These are phyloP conservation scores for Camellia granthamiana DNA, from an alignment of 148 eudicot species.

Conservation along the genomic window DNA sequence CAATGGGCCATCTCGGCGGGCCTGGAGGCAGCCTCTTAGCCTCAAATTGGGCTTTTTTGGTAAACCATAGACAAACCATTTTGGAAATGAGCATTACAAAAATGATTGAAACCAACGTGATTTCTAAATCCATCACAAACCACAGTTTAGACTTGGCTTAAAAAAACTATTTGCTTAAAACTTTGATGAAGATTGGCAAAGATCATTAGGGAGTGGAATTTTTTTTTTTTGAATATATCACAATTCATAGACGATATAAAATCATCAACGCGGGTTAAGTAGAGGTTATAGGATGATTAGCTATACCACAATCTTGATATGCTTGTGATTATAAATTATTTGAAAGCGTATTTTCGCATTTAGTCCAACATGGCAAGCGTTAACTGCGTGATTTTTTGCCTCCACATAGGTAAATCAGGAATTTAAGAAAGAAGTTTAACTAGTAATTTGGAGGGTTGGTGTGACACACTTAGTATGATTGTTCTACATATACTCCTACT, in stretches of 20 bases:
- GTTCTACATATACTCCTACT: background rate
- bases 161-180: background rate
- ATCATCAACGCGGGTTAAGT: background rate
- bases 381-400: too few species aligned
- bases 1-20: slow-evolving; percentile 76
- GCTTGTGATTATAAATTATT: background rate
- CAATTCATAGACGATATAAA: background rate
- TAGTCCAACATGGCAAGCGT: too few species aligned
- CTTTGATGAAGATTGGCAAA: background rate
- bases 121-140: slow-evolving; percentile 31
- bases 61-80: slow-evolving; percentile 29
- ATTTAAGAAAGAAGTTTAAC: background rate
- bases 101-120: slow-evolving; percentile 29
- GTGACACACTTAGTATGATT: background rate
- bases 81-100: slow-evolving; percentile 28
- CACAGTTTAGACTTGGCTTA: background rate
- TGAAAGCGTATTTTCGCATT: too few species aligned
- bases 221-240: background rate
- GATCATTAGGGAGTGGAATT: background rate
- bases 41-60: background rate
- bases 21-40: slow-evolving; percentile 71
- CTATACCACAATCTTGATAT: slow-evolving; percentile 16
- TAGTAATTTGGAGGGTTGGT: background rate
- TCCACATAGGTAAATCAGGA: background rate
- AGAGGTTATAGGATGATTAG: slow-evolving; percentile 12